Evolutionary conservation across 768 basidiomycete genomes (phyloP).

Genomic region (Dictyophora rubrovolvata): DNA sequence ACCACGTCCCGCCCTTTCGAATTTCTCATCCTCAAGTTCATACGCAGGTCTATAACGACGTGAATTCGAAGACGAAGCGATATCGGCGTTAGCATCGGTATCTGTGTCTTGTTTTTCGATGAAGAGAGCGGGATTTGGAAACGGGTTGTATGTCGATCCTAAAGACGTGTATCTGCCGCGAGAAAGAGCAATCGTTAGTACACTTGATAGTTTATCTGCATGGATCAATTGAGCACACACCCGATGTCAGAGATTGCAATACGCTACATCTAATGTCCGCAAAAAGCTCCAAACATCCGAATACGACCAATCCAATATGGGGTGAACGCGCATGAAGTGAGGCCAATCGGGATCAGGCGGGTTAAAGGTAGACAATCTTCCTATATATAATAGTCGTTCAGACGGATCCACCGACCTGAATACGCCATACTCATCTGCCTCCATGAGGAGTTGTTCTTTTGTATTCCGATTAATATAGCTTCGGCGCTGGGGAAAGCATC

Average conservation of each 20-base stretch:
- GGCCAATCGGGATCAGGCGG: conserved; percentile 92
- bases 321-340: conserved; percentile 79
- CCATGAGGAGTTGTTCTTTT: conserved; percentile 89
- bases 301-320: conserved; percentile 94
- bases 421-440: conserved; percentile 44
- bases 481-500: conserved; percentile 50
- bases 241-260: conserved; percentile 90
- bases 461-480: conserved; percentile 83
- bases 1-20: conserved; percentile 65
- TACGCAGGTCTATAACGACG: conserved; percentile 63
- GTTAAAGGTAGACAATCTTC: conserved; percentile 57
- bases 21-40: conserved; percentile 60
- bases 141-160: conserved; percentile 91
- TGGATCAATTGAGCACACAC: conserved; percentile 31
- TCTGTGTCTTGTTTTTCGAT: not conserved
- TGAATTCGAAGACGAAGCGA: conserved; percentile 11
- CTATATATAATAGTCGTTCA: conserved; percentile 28
- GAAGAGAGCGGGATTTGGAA: conserved; percentile 77
- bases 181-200: not conserved
- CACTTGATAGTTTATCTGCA: not conserved
- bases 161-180: conserved; percentile 83
- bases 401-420: not conserved
- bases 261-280: conserved; percentile 61
- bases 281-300: conserved; percentile 84
- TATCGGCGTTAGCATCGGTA: not conserved